Base-by-base conservation (phyloP, 148 eudicot genomes). In the Spergularia marina region DNA sequence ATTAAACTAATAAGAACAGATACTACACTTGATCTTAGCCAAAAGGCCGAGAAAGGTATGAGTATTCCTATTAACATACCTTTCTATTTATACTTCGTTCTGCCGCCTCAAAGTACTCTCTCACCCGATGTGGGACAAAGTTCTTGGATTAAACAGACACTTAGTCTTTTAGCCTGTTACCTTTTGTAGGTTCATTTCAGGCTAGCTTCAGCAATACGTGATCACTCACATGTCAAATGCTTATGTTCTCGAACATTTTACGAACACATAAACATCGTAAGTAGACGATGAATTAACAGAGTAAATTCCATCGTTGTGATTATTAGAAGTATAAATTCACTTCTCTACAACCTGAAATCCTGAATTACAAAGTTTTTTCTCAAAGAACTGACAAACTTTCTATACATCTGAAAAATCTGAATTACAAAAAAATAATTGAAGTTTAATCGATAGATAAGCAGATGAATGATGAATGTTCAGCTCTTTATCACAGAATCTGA, bases 11-110 rank as follows among this genome's bases (percentile, higher is more conserved):
- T 30, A 30, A 0, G 36, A 30, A 30, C 36, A 30, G 36, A 30
- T 30, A 30, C 36, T 30, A 30, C 36, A 9, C 91, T 88, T 86
- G 89, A 90, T 90, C 90, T 88, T 90, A 86, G 94, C 94, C 94
- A 88, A 90, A 88, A 88, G 91, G 89, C 90, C 89, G 84, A 84
- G 82, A 81, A 81, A 78, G 83, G 81, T 77, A 83, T 77, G 77
- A 3, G 3, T 41, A 0, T 23, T 23, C 0, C 15, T 4, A 2
- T 53, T 0, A 12, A 3, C 5, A 53, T n/a, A 12, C 12, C 11
- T 7, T 0, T 12, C 0, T 53, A 10, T 16, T 53, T 53, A 4
- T 53, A 10, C 12, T 53, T 14, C 15, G 0, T 17, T 16, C 13
- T 0, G 0, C 0, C 71, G 72, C 65, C 72, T 72, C 72, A 76